Evolutionary conservation across 2,329 filamentous ascomycete genomes (phyloP).

Genomic region (Fusarium sarcochroum): DNA sequence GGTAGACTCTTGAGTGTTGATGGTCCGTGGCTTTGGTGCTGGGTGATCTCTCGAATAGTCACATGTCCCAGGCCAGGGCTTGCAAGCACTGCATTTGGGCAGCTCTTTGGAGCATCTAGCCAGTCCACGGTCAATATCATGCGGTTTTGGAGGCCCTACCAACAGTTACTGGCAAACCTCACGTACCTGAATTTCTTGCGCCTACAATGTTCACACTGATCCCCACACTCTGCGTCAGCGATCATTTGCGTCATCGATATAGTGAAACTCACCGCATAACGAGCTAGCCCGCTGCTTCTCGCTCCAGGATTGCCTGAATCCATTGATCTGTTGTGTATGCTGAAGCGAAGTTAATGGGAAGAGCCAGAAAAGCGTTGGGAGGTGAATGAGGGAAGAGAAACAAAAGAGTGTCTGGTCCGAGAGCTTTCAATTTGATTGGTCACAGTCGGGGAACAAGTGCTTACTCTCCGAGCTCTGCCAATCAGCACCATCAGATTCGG

Average conservation of each 20-base stretch:
- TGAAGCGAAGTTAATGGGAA: neutral
- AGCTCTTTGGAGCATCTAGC: conserved; percentile 13
- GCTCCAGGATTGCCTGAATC: rapidly evolving
- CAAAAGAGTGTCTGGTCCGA: neutral
- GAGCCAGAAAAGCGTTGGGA: neutral
- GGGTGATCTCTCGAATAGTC: conserved; percentile 9
- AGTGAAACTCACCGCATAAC: conserved; percentile 6
- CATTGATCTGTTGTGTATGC: neutral
- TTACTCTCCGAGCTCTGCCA: conserved; percentile 2
- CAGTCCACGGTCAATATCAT: neutral
- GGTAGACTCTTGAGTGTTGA: neutral
- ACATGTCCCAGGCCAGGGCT: conserved; percentile 11
- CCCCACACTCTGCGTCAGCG: neutral
- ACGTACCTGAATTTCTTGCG: conserved; percentile 16
- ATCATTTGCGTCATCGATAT: neutral
- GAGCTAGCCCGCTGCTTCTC: neutral
- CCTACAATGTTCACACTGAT: conserved; percentile 19
- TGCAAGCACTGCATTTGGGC: conserved; percentile 13
- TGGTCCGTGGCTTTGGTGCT: neutral
- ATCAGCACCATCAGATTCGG: neutral
- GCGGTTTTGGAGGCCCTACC: neutral
- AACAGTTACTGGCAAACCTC: no score
- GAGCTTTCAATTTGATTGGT: neutral
- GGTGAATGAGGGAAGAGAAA: no score
- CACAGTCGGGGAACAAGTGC: neutral